These are phyloP conservation scores for Fusarium sublunatum DNA, from an alignment of 2,329 filamentous ascomycete genomes.

Conservation along the genomic window DNA sequence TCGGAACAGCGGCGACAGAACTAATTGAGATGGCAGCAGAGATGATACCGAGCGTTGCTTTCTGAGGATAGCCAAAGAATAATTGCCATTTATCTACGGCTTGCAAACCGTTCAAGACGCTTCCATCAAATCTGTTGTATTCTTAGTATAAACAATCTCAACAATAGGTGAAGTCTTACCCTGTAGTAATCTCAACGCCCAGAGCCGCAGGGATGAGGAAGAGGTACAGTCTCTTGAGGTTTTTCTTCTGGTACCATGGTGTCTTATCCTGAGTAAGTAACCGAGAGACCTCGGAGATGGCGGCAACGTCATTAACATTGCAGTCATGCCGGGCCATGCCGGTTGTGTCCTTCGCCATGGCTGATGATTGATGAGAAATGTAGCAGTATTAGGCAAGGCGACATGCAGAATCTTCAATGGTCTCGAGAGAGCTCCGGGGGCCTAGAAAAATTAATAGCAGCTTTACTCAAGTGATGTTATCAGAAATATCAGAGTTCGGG, in stretches of 20 bases:
- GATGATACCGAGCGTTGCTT: conserved; percentile 21
- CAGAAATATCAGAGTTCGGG: too few species aligned
- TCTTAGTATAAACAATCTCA: background rate
- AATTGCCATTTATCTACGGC: conserved; percentile 30
- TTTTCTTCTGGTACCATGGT: conserved; percentile 11
- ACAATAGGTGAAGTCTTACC: background rate
- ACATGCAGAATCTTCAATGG: too few species aligned
- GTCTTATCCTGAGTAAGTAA: conserved; percentile 5
- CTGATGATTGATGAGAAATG: background rate
- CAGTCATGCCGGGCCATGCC: conserved; percentile 6
- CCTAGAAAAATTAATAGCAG: too few species aligned
- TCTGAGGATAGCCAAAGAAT: conserved; percentile 23
- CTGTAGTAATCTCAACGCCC: conserved; percentile 11
- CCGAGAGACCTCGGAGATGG: conserved; percentile 3
- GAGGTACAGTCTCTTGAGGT: conserved; percentile 1
- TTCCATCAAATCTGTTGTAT: background rate
- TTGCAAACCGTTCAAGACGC: conserved; percentile 23
- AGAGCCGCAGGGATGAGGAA: conserved; percentile 3
- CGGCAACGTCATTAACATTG: conserved; percentile 3
- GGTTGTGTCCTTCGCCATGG: conserved; percentile 7
- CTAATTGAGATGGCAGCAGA: conserved; percentile 32
- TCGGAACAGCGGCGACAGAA: conserved; percentile 25
- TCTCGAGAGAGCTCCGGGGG: too few species aligned
- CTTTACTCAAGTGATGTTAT: too few species aligned
- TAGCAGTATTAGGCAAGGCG: background rate